phyloP scores from a whole-genome alignment of 2,329 filamentous ascomycete species.

The Coleophoma eucalyptorum region DNA sequence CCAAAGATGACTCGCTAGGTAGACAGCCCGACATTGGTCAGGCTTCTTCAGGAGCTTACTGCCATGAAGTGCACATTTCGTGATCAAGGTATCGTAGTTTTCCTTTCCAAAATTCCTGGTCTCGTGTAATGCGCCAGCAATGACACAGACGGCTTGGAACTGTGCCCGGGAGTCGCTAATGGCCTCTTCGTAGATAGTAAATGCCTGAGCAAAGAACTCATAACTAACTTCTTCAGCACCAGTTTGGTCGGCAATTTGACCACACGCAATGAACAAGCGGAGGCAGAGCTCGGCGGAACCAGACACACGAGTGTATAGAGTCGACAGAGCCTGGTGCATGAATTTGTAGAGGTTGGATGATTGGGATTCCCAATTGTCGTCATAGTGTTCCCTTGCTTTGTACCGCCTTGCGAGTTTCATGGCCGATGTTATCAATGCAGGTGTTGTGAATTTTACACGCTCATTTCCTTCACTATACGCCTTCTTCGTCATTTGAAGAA shows the following conservation, averaged over 20 bases:
- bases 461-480: constrained; percentile 91
- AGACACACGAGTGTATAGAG: constrained; percentile 79
- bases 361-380: constrained; percentile 69
- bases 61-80: constrained; percentile 93
- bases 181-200: constrained; percentile 95
- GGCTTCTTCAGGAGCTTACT: constrained; percentile 97
- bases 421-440: constrained; percentile 83
- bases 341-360: constrained; percentile 90
- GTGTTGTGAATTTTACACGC: constrained; percentile 91
- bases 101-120: constrained; percentile 90
- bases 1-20: constrained; percentile 95
- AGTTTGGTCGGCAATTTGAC: constrained; percentile 86
- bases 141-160: constrained; percentile 95
- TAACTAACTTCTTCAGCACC: constrained; percentile 95
- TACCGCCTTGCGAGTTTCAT: constrained; percentile 85
- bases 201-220: constrained; percentile 97
- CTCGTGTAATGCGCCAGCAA: constrained; percentile 84
- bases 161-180: constrained; percentile 95
- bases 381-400: constrained; percentile 86
- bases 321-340: constrained; percentile 83
- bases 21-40: constrained; percentile 95
- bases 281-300: constrained; percentile 84
- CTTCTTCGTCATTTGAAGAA: constrained; percentile 83
- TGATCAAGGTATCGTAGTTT: constrained; percentile 98
- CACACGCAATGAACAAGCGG: constrained; percentile 85